phyloP scores from a whole-genome alignment of 768 basidiomycete species.

The Leucocoprinus leucothites region DNA sequence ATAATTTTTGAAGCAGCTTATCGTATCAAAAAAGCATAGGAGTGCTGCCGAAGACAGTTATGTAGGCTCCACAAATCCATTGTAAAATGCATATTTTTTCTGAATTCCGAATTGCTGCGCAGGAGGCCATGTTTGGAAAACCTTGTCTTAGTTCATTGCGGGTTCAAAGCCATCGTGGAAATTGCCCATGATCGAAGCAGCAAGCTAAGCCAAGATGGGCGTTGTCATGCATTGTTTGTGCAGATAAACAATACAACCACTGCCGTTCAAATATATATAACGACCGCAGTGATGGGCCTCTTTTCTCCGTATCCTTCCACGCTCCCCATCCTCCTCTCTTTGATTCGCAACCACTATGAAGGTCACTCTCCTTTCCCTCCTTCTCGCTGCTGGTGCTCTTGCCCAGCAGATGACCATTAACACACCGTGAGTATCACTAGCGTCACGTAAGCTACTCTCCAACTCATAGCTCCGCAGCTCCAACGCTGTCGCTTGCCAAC shows the following conservation, averaged over 20 bases:
- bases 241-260: constrained; percentile 2
- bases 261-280: neutral
- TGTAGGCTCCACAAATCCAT: neutral
- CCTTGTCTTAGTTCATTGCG: too few species aligned
- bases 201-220: neutral
- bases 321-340: constrained; percentile 21
- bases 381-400: constrained; percentile 37
- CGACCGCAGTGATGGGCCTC: constrained; percentile 11
- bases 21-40: neutral
- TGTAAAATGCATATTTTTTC: neutral
- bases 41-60: too few species aligned
- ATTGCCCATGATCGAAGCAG: neutral
- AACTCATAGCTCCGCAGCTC: constrained; percentile 29
- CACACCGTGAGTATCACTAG: constrained; percentile 59
- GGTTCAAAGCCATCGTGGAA: too few species aligned
- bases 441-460: neutral
- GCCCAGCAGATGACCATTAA: constrained; percentile 54
- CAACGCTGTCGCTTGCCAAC: constrained; percentile 54
- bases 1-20: neutral
- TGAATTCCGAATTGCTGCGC: neutral
- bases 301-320: constrained; percentile 23
- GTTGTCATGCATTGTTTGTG: constrained; percentile 17
- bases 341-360: constrained; percentile 43
- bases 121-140: neutral
- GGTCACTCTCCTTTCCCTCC: constrained; percentile 35